Conservation (phyloP, 2,329 filamentous ascomycete species). For the Aspergillus intermedius region DNA sequence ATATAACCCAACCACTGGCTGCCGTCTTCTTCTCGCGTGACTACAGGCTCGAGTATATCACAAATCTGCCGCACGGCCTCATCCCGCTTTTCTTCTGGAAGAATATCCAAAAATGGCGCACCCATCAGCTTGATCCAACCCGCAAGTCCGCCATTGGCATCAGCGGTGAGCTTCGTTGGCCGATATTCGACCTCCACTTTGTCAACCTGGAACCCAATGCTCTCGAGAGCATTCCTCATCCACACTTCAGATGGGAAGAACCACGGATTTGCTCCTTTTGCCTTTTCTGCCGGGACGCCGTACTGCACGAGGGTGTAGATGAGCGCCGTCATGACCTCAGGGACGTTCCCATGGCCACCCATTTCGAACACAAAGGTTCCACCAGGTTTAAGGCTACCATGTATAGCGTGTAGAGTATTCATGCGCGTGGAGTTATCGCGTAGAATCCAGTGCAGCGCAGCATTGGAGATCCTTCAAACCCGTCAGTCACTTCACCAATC, state of each 20-base stretch:
- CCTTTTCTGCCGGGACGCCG: constrained; percentile 46
- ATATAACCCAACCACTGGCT: constrained; percentile 46
- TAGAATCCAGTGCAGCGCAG: constrained; percentile 63
- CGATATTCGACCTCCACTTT: constrained; percentile 58
- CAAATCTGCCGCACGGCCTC: constrained; percentile 49
- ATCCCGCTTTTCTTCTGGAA: constrained; percentile 46
- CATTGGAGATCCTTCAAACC: constrained; percentile 49
- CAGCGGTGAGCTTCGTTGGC: constrained; percentile 48
- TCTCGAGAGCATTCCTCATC: constrained; percentile 39
- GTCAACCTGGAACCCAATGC: constrained; percentile 44
- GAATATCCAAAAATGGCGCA: constrained; percentile 50
- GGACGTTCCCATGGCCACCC: constrained; percentile 63
- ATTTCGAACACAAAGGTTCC: constrained; percentile 63
- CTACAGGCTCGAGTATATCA: constrained; percentile 50
- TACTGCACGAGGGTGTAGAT: constrained; percentile 47
- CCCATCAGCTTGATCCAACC: constrained; percentile 63
- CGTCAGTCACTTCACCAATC: neutral
- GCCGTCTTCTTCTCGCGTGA: constrained; percentile 52
- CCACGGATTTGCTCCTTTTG: constrained; percentile 55
- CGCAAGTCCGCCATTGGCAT: constrained; percentile 49
- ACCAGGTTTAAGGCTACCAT: constrained; percentile 47
- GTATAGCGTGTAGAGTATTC: constrained; percentile 49
- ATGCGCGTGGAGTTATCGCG: constrained; percentile 39
- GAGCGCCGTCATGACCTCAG: constrained; percentile 56
- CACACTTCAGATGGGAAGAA: constrained; percentile 63